These are phyloP conservation scores for Penicillium taxi DNA, from an alignment of 495 filamentous ascomycete genomes.

Conservation along the genomic window DNA sequence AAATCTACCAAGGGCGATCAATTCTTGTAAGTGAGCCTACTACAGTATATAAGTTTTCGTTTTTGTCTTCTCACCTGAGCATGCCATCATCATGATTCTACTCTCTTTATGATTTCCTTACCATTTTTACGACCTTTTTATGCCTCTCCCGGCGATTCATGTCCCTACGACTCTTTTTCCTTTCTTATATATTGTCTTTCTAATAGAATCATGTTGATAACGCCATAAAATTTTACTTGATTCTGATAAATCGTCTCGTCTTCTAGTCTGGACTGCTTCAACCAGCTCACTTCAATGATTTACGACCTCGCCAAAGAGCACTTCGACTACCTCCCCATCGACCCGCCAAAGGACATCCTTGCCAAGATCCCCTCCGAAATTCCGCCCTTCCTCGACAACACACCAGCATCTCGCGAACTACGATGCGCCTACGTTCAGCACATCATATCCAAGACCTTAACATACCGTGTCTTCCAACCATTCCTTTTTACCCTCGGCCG, in stretches of 20 bases:
- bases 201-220: constrained; percentile 37
- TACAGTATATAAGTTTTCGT: constrained; percentile 19
- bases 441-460: constrained; percentile 50
- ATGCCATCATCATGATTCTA: constrained; percentile 5
- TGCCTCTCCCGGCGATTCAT: constrained; percentile 14
- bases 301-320: constrained; percentile 49
- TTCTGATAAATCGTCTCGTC: constrained; percentile 34
- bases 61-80: too few species aligned
- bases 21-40: constrained; percentile 53
- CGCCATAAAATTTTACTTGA: constrained; percentile 31
- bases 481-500: constrained; percentile 58
- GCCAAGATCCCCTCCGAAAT: constrained; percentile 48
- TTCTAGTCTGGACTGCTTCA: constrained; percentile 53
- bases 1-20: constrained; percentile 50
- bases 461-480: constrained; percentile 55
- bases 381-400: constrained; percentile 49
- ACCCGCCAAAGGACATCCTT: constrained; percentile 44
- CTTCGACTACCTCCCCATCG: constrained; percentile 50
- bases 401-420: constrained; percentile 43
- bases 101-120: constrained; percentile 9
- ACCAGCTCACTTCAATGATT: constrained; percentile 49
- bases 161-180: constrained; percentile 17
- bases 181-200: constrained; percentile 12
- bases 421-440: constrained; percentile 56
- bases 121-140: constrained; percentile 13